A percentile compares a stretch with the other conserved stretches of the same genome.
Evolutionary conservation across 2,329 filamentous ascomycete species (phyloP).

Genomic region (Cryphonectria naterciae): DNA sequence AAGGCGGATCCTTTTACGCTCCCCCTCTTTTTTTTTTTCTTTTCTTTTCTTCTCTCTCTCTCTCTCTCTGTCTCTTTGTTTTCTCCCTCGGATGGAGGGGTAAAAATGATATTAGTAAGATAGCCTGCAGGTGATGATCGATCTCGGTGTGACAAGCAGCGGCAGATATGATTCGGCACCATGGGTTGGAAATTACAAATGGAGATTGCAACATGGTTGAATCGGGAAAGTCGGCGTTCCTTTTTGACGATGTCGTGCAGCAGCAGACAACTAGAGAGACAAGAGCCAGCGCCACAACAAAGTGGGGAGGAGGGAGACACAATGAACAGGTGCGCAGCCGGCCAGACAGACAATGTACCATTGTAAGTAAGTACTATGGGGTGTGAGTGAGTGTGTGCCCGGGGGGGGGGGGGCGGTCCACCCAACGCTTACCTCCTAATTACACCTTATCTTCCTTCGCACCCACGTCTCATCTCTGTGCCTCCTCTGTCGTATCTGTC

Average conservation of each 20-base stretch:
- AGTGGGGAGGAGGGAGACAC: background rate
- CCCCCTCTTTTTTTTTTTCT: background rate
- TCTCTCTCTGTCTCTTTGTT: background rate
- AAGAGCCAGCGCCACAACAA: background rate
- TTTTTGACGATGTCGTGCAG: conserved; percentile 9
- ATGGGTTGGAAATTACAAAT: background rate
- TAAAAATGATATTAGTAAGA: background rate
- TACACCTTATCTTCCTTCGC: conserved; percentile 8
- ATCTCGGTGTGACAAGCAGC: background rate
- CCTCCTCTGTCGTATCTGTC: background rate
- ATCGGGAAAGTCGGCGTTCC: background rate
- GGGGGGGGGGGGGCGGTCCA: background rate
- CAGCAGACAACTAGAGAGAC: background rate
- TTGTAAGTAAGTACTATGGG: background rate
- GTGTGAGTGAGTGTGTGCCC: background rate
- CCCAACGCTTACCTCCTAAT: conserved; percentile 5
- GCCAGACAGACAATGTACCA: background rate
- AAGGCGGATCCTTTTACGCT: background rate
- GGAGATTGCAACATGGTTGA: background rate
- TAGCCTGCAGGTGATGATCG: background rate
- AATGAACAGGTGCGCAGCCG: background rate
- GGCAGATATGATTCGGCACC: background rate
- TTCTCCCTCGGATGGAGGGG: background rate
- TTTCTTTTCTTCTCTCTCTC: background rate
- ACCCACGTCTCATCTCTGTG: background rate